phyloP scores from a whole-genome alignment of 2,329 filamentous ascomycete genomes.

The Nemania sp. region DNA sequence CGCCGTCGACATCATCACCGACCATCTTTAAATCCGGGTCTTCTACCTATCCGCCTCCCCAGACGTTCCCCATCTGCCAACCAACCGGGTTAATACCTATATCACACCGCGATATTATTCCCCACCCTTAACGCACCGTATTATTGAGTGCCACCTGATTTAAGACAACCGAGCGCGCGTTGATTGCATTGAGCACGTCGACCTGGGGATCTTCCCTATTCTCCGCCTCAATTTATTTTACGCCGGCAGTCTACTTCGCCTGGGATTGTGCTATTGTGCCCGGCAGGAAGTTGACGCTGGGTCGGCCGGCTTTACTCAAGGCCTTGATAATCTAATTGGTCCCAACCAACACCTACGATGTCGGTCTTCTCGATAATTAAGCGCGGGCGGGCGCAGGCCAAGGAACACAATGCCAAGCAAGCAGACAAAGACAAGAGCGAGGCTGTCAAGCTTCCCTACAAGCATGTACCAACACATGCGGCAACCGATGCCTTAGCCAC shows the following conservation, averaged over 20 bases:
- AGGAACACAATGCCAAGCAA: constrained; percentile 64
- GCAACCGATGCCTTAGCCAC: constrained; percentile 68
- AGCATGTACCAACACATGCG: constrained; percentile 72
- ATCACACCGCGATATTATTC: not conserved
- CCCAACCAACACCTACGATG: constrained; percentile 29
- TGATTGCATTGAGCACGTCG: not conserved
- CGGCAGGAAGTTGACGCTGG: constrained; percentile 20
- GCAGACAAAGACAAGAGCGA: constrained; percentile 61
- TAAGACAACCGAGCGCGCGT: not conserved
- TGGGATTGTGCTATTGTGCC: constrained; percentile 9
- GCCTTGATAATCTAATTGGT: not conserved
- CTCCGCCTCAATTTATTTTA: not conserved
- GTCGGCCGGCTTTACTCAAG: constrained; percentile 6
- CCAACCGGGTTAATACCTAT: not conserved
- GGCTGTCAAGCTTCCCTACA: constrained; percentile 62
- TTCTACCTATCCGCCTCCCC: not conserved
- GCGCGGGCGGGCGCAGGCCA: constrained; percentile 60
- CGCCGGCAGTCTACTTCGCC: not conserved
- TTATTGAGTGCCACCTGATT: not conserved
- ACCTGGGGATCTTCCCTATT: not conserved
- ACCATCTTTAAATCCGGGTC: not conserved
- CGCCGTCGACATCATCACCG: not conserved
- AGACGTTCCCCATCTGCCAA: no score
- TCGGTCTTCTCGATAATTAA: constrained; percentile 42
- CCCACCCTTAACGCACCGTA: not conserved